Evolutionary conservation across 1,139 yeast species (phyloP), one percentile per base, ranked within the genome.

Genomic region (Blastobotrys petasosporus): DNA sequence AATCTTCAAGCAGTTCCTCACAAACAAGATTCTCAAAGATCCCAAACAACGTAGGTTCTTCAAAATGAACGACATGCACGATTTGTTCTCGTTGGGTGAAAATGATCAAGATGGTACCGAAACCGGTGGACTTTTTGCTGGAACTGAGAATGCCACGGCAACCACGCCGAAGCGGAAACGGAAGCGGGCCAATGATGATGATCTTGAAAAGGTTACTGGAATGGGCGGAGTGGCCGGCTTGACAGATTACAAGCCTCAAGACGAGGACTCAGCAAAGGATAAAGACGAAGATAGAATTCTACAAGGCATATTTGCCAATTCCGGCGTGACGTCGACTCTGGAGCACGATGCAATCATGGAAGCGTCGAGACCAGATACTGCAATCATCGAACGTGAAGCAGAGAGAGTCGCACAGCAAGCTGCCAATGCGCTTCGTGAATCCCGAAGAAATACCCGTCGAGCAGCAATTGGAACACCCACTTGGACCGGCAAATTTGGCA

Each of bases 1-100:
- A 65, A 92, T 92, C 36, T 94, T 92, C 75, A 92, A 92, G 63
- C 97, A 95, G 49, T 85, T 92, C 57, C 67, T 92, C 52, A 86
- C 97, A 0, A 94, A 94, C 66, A 94, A 92, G 66, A 90, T 92
- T 53, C 70, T 94, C 59, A 90, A 88, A 55, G 98, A 92, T 60
- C 98, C 98, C 0, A 90, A 90, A 54, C 98, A 94, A 60, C 75
- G 92, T 50, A 69, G 97, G 50, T 90, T 92, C 57, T 92, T 92
- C 69, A 92, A 92, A 60, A 82, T 82, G 75, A 87, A 85, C 57
- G 98, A 94, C 58, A 67, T 92, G 43, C 94, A 90, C 57, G 97
- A 92, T 64, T 68, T 92, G 48, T 92, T 94, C 61, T 76, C 94
- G 0, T 67, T 92, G 28, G 95, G 95, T 1, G 92, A 82, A 56